Evolutionary conservation across 257 asterid species (phyloP).

Genomic region (Capsicum rhomboideum): DNA sequence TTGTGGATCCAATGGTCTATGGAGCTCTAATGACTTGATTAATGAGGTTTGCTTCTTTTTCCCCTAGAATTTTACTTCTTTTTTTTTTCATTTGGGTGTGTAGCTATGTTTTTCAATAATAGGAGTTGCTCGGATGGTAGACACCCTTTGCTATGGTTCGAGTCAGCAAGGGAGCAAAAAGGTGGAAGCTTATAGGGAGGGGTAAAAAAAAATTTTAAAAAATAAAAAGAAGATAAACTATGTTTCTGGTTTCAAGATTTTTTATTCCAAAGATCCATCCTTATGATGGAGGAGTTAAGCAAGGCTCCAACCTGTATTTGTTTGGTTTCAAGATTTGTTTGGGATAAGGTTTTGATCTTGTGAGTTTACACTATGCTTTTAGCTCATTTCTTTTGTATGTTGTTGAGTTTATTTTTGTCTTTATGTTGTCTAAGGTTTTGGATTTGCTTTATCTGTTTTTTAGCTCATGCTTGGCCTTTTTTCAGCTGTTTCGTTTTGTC

Average conservation of each 20-base stretch:
- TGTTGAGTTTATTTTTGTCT: not conserved
- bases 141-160: too few species aligned
- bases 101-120: too few species aligned
- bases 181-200: too few species aligned
- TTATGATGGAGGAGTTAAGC: too few species aligned
- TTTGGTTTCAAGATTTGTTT: not conserved
- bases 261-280: too few species aligned
- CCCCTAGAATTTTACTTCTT: not conserved
- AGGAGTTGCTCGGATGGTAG: too few species aligned
- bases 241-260: not conserved
- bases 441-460: not conserved
- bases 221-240: not conserved
- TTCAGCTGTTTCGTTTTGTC: not conserved
- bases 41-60: not conserved
- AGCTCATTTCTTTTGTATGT: not conserved
- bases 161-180: too few species aligned
- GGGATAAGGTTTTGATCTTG: not conserved
- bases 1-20: constrained; percentile 2
- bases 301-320: too few species aligned
- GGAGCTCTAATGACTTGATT: constrained; percentile 1
- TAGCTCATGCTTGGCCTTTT: not conserved
- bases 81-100: too few species aligned
- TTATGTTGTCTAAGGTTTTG: not conserved
- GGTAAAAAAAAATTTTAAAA: too few species aligned
- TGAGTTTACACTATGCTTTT: not conserved